These are phyloP conservation scores for Leishmania turanica DNA, from an alignment of 208 protist genomes.

Conservation along the genomic window DNA sequence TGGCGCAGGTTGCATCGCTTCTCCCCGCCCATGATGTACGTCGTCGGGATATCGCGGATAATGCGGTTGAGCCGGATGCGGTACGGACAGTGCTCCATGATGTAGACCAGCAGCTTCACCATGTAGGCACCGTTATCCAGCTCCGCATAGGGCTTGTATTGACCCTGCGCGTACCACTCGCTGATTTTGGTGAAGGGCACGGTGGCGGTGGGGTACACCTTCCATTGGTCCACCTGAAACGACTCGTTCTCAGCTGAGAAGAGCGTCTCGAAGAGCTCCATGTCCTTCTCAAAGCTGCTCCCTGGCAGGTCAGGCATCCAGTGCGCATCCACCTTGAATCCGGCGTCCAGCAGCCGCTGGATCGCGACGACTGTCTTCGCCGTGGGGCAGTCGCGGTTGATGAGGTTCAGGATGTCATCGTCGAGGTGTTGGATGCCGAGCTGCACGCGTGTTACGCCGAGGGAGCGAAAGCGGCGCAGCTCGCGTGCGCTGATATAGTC, in stretches of 20 bases:
- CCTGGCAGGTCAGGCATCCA: conserved; percentile 99
- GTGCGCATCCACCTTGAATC: conserved; percentile 99
- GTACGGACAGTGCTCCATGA: conserved; percentile 96
- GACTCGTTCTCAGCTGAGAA: conserved; percentile 86
- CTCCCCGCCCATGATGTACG: conserved; percentile 97
- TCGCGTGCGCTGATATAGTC: conserved; percentile 97
- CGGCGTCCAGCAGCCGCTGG: conserved; percentile 94
- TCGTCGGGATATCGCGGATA: conserved; percentile 98
- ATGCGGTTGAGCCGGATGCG: conserved; percentile 99
- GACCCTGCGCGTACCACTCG: conserved; percentile 96
- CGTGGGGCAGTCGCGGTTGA: conserved; percentile 97
- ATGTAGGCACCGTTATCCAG: conserved; percentile 76
- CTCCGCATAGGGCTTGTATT: conserved; percentile 96
- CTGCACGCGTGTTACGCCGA: conserved; percentile 98
- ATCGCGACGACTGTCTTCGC: conserved; percentile 94
- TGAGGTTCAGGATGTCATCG: conserved; percentile 95
- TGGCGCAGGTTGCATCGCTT: conserved; percentile 98
- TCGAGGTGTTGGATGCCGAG: conserved; percentile 99
- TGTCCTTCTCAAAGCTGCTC: conserved; percentile 95
- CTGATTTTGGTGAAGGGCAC: conserved; percentile 98
- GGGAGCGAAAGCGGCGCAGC: conserved; percentile 85
- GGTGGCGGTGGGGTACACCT: conserved; percentile 99
- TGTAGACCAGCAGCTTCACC: conserved; percentile 96
- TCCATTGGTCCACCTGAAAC: conserved; percentile 99
- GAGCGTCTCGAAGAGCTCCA: conserved; percentile 92